Conservation (phyloP, 2,329 filamentous ascomycete species). For the Didymella pinodella region DNA sequence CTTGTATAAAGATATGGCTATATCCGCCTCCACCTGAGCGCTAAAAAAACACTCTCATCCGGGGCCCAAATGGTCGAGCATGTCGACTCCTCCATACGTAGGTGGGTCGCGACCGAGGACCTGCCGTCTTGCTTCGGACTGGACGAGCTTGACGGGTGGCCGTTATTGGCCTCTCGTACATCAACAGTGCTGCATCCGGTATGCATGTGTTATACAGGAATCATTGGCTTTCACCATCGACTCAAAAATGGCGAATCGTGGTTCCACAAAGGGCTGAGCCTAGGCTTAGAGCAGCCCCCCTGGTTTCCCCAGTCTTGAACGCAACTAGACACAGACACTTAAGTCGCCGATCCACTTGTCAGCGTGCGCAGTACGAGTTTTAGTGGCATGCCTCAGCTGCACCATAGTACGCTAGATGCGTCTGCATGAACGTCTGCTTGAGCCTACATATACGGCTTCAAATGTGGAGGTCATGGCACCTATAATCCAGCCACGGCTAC, state of each 20-base stretch:
- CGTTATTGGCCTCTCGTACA: background rate
- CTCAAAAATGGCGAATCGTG: background rate
- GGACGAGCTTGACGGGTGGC: background rate
- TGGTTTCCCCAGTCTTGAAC: too few relatives aligned
- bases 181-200: background rate
- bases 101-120: too few relatives aligned
- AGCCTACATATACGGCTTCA: background rate
- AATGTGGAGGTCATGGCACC: background rate
- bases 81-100: background rate
- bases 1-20: constrained; percentile 6
- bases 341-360: background rate
- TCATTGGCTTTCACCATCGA: background rate
- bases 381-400: background rate
- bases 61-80: background rate
- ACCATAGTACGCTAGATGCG: background rate
- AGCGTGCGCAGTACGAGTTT: background rate
- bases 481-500: background rate
- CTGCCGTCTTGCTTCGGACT: background rate
- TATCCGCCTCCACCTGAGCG: background rate
- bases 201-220: background rate
- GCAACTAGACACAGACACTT: background rate
- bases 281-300: background rate
- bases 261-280: constrained; percentile 2
- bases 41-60: background rate
- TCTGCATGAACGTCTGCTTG: background rate